These are phyloP conservation scores for Incumbomyces lentus DNA, from an alignment of 2,329 filamentous ascomycete species.

Conservation along the genomic window DNA sequence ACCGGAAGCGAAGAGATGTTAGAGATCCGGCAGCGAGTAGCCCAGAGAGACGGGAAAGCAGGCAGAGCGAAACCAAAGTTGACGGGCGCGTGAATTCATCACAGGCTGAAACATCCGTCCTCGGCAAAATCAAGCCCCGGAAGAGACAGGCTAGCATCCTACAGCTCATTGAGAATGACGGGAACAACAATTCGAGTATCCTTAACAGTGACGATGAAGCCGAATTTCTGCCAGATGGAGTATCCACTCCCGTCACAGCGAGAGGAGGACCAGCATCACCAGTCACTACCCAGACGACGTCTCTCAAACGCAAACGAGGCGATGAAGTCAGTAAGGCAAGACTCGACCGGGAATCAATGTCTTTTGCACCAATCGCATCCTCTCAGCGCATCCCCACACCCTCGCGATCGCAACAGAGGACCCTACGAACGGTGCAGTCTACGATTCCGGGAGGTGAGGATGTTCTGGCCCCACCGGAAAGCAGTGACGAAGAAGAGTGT, in stretches of 20 bases:
- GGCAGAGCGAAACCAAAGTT: not conserved
- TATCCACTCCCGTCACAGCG: slow-evolving; percentile 12
- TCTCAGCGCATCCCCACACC: slow-evolving; percentile 7
- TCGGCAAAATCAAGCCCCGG: slow-evolving; percentile 18
- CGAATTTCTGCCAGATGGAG: slow-evolving; percentile 17
- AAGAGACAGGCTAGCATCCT: slow-evolving; percentile 20
- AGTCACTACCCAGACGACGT: not conserved
- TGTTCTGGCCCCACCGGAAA: slow-evolving; percentile 16
- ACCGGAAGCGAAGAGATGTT: not conserved
- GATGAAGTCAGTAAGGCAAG: slow-evolving; percentile 1
- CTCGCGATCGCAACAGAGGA: not conserved
- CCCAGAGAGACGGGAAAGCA: slow-evolving; percentile 4
- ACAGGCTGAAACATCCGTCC: slow-evolving; percentile 15
- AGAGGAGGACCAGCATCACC: not conserved
- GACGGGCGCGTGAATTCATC: slow-evolving; percentile 7
- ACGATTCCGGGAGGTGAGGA: slow-evolving; percentile 4
- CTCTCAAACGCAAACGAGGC: slow-evolving; percentile 18
- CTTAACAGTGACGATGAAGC: slow-evolving; percentile 19
- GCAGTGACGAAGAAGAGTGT: slow-evolving; percentile 2
- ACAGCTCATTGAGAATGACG: slow-evolving; percentile 12
- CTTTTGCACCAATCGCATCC: not conserved
- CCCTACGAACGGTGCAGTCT: not conserved
- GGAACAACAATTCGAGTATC: slow-evolving; percentile 14
- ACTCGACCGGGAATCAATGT: not conserved
- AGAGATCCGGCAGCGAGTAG: slow-evolving; percentile 1